phyloP scores from a whole-genome alignment of 2,329 filamentous ascomycete genomes.

The Elsinoe ampelina region DNA sequence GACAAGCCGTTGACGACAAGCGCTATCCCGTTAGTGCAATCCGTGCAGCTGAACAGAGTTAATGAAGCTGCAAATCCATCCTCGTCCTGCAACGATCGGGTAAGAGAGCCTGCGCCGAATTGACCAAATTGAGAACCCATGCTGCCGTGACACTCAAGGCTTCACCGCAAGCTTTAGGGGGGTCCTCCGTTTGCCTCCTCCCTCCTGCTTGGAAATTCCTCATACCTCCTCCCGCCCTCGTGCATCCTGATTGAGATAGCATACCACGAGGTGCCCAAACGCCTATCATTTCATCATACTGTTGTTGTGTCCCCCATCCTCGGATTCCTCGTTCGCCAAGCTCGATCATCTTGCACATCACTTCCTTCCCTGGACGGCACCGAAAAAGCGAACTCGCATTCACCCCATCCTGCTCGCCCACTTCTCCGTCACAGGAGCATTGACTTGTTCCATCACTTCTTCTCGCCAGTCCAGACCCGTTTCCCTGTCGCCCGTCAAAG shows the following conservation, averaged over 20 bases:
- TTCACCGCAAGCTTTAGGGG: not conserved
- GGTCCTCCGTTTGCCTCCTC: not conserved
- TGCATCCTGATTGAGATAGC: too few relatives aligned
- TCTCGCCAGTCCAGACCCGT: slow-evolving; percentile 78
- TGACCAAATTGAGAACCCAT: slow-evolving; percentile 3
- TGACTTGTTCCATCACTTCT: slow-evolving; percentile 51
- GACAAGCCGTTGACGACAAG: slow-evolving; percentile 14
- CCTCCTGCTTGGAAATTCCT: not conserved
- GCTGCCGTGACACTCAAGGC: not conserved
- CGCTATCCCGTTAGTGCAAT: slow-evolving; percentile 13
- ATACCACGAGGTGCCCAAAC: too few relatives aligned
- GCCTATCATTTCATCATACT: not conserved
- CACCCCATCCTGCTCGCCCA: slow-evolving; percentile 2
- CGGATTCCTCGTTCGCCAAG: slow-evolving; percentile 8
- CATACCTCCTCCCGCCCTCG: too few relatives aligned
- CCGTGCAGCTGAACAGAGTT: slow-evolving; percentile 7
- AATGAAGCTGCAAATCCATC: not conserved
- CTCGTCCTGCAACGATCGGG: not conserved
- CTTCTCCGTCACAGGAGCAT: not conserved
- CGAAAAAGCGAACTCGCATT: not conserved
- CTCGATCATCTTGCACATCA: slow-evolving; percentile 12
- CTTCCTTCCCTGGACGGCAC: slow-evolving; percentile 6
- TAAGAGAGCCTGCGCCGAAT: not conserved
- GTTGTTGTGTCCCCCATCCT: not conserved
- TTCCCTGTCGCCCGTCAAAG: slow-evolving; percentile 86